Percentiles rank a stretch among this genome's conserved stretches.
phyloP scores from a whole-genome alignment of 208 protist genomes.

The Trypanosoma conorhini region DNA sequence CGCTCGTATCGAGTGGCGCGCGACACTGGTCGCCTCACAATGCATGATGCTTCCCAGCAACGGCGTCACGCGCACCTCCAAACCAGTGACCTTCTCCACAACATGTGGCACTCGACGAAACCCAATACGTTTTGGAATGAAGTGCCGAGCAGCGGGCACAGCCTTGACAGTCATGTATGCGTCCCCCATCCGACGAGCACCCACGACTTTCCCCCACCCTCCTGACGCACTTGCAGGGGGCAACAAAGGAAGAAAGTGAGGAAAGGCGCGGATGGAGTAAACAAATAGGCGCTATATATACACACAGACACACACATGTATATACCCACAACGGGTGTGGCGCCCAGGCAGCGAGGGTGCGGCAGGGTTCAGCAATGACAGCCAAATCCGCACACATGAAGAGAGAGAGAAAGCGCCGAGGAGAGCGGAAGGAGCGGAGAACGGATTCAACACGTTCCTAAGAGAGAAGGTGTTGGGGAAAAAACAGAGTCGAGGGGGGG shows the following conservation, averaged over 20 bases:
- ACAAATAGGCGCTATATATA: neutral
- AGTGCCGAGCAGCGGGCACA: neutral
- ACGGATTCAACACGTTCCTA: neutral
- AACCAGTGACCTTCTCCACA: neutral
- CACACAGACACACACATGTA: no score
- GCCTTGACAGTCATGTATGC: neutral
- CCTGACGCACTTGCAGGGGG: neutral
- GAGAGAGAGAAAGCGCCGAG: neutral
- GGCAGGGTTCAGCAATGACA: neutral
- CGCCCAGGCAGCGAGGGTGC: neutral
- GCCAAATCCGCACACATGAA: neutral
- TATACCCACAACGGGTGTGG: neutral
- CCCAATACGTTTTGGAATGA: neutral
- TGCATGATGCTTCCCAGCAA: slow-evolving; percentile 3
- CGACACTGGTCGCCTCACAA: slow-evolving; percentile 7
- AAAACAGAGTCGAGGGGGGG: neutral
- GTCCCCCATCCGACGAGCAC: slow-evolving; percentile 8
- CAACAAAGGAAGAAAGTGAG: neutral
- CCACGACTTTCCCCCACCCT: neutral
- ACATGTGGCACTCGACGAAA: neutral
- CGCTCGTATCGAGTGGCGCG: neutral
- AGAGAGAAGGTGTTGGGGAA: slow-evolving; percentile 1
- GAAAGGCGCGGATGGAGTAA: neutral
- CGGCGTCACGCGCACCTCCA: slow-evolving; percentile 1
- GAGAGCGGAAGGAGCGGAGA: neutral